Conservation (phyloP, 1,139 yeast species). For the Kodamaea derodonti region DNA sequence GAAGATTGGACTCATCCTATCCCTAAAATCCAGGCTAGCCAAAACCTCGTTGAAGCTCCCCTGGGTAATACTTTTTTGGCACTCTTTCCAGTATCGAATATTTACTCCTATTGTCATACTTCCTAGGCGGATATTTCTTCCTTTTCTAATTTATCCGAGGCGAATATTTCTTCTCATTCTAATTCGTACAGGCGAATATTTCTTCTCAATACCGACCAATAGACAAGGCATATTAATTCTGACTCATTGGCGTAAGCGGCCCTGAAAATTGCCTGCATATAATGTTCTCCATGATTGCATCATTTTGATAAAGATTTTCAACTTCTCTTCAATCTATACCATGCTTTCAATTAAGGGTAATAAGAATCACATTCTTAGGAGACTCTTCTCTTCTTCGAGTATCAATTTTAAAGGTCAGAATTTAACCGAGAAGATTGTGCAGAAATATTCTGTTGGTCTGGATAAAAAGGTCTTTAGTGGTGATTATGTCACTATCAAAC, state of each 20-base stretch:
- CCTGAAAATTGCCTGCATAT: not conserved
- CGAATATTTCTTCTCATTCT: too few relatives aligned
- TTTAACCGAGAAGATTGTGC: constrained; percentile 92
- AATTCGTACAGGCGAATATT: too few relatives aligned
- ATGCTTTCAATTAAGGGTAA: not conserved
- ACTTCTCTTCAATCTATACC: not conserved
- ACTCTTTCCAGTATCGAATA: too few relatives aligned
- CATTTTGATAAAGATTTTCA: not conserved
- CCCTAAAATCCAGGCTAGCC: too few relatives aligned
- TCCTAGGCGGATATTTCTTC: too few relatives aligned
- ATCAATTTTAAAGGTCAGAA: constrained; percentile 52
- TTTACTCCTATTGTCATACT: too few relatives aligned
- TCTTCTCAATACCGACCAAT: not conserved
- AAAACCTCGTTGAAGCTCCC: too few relatives aligned
- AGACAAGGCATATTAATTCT: not conserved
- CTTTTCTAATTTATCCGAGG: too few relatives aligned
- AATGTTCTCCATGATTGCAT: constrained; percentile 1
- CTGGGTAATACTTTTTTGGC: too few relatives aligned
- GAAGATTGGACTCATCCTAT: too few relatives aligned
- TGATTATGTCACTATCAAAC: constrained; percentile 90
- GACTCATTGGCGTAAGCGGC: constrained; percentile 1
- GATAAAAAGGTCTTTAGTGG: constrained; percentile 79
- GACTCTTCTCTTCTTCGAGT: not conserved
- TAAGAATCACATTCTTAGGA: not conserved
- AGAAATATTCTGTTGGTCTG: constrained; percentile 80